Percentiles rank a stretch among this genome's conserved stretches.
Evolutionary conservation across 139 green algal species (phyloP).

Genomic region (Coccomyxa sp.): DNA sequence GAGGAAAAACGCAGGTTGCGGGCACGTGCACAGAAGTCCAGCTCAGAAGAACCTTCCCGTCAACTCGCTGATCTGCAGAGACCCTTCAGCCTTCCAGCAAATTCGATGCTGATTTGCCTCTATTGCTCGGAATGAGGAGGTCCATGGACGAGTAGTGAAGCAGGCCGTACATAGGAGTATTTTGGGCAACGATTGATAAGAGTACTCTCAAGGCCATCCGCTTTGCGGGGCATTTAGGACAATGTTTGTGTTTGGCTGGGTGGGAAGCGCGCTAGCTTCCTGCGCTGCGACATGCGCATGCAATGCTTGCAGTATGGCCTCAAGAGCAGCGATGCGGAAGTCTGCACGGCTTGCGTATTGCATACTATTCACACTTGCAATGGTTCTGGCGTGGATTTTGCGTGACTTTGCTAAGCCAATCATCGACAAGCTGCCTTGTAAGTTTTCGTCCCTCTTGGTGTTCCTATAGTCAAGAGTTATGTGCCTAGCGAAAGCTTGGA

Average conservation of each 20-base stretch:
- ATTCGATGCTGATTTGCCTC: no score
- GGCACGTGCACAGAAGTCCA: no score
- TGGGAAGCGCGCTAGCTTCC: constrained; percentile 11
- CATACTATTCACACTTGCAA: constrained; percentile 82
- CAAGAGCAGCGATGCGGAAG: constrained; percentile 48
- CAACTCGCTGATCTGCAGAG: no score
- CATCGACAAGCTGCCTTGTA: constrained; percentile 92
- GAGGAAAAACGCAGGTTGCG: no score
- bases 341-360: constrained; percentile 71
- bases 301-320: constrained; percentile 37
- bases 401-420: constrained; percentile 89
- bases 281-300: constrained; percentile 27
- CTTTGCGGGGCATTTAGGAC: neutral
- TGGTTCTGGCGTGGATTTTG: constrained; percentile 83
- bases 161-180: no score
- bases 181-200: no score
- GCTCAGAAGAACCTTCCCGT: no score
- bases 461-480: neutral
- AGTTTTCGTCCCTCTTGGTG: constrained; percentile 5
- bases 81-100: no score
- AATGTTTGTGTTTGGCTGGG: constrained; percentile 20
- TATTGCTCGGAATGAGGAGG: no score
- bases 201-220: no score
- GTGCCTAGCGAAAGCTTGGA: neutral
- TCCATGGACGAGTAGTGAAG: no score